A percentile compares a stretch with the other conserved stretches of the same genome.
phyloP scores from a whole-genome alignment of 176 grass and related monocot species.

The Poa annua region DNA sequence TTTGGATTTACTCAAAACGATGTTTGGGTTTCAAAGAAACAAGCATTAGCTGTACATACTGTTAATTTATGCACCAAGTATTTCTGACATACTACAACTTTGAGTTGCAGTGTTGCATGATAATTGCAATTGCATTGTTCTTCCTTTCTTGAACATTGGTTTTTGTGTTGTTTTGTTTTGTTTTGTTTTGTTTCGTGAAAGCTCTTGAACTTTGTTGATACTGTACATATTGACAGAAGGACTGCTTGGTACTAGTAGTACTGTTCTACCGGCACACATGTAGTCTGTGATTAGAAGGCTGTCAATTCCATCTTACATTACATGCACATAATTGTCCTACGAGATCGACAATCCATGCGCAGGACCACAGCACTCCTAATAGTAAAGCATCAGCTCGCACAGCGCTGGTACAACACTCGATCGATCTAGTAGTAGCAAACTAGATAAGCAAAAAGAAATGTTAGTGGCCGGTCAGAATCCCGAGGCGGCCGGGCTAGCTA shows the following conservation, averaged over 20 bases:
- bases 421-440: neutral
- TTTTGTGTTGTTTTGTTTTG: too few relatives aligned
- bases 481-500: neutral
- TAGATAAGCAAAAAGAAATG: neutral
- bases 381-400: conserved; percentile 38
- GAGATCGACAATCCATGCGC: conserved; percentile 26
- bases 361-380: conserved; percentile 25
- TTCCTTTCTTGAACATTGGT: neutral
- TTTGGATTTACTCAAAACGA: neutral
- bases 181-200: too few relatives aligned
- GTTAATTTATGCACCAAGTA: neutral
- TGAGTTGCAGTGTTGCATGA: too few relatives aligned
- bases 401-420: neutral
- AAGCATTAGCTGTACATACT: neutral
- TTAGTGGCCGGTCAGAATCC: conserved; percentile 47
- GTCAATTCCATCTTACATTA: conserved; percentile 5
- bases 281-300: neutral
- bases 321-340: conserved; percentile 14
- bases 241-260: neutral
- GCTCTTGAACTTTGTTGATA: neutral
- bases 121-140: neutral
- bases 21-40: neutral
- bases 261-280: neutral
- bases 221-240: neutral
- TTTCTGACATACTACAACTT: neutral